phyloP scores from a whole-genome alignment of 2,329 filamentous ascomycete genomes.

The Cyanodermella asteris region DNA sequence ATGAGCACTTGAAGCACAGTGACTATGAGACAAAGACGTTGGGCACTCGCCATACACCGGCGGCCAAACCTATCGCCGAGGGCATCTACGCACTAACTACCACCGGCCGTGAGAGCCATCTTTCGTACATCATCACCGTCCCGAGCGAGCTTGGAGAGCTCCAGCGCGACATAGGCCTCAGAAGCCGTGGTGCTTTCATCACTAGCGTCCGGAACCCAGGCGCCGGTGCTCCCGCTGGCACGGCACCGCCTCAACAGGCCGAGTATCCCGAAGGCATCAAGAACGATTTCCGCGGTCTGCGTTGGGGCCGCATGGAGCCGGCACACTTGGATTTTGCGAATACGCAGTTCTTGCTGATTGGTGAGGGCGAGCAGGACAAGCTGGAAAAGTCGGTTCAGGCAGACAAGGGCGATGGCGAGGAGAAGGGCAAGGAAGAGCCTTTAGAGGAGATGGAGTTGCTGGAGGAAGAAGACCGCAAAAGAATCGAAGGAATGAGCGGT shows the following conservation, averaged over 20 bases:
- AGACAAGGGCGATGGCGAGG: constrained; percentile 33
- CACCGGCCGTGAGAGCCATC: constrained; percentile 48
- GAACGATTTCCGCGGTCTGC: constrained; percentile 47
- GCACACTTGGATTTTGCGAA: constrained; percentile 54
- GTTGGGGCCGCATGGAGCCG: constrained; percentile 55
- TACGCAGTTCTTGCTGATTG: constrained; percentile 59
- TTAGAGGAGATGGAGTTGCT: constrained; percentile 52
- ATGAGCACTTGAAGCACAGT: constrained; percentile 42
- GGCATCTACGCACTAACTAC: constrained; percentile 66
- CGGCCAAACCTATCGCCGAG: constrained; percentile 57
- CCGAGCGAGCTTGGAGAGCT: constrained; percentile 47
- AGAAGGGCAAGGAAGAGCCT: constrained; percentile 37
- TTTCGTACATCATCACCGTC: constrained; percentile 61
- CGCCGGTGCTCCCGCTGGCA: constrained; percentile 40
- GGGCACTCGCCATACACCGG: constrained; percentile 44
- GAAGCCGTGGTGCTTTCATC: constrained; percentile 52
- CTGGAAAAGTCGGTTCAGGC: constrained; percentile 34
- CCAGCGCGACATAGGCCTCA: constrained; percentile 53
- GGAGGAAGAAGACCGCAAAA: constrained; percentile 39
- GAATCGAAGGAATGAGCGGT: constrained; percentile 2
- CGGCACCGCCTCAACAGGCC: constrained; percentile 39
- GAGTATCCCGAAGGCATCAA: constrained; percentile 49
- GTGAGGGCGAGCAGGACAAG: constrained; percentile 34
- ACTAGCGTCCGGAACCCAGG: constrained; percentile 63
- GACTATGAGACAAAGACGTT: constrained; percentile 58